Percentiles rank a stretch among this genome's conserved stretches.
Evolutionary conservation across 139 green algal genomes (phyloP).

Genomic region (Raphidocelis subcapitata): DNA sequence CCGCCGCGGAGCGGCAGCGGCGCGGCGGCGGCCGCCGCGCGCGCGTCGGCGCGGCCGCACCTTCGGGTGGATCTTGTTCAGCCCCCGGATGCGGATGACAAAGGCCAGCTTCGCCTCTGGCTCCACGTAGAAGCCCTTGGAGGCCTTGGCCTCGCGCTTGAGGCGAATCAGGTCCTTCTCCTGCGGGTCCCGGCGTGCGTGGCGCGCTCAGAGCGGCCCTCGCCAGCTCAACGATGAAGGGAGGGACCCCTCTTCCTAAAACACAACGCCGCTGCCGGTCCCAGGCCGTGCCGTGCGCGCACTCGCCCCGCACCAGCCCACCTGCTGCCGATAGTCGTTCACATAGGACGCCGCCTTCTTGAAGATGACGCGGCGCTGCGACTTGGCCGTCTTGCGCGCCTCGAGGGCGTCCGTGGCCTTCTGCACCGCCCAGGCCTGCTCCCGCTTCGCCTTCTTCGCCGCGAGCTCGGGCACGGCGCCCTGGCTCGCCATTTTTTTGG

Average conservation of each 20-base stretch:
- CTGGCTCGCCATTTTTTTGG: no score
- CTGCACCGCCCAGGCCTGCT: constrained; percentile 85
- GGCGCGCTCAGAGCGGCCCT: no score
- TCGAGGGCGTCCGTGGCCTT: constrained; percentile 65
- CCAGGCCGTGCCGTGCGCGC: no score
- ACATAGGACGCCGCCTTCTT: constrained; percentile 97
- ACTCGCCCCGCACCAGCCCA: constrained; percentile 12
- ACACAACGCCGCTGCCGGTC: no score
- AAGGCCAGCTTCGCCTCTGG: constrained; percentile 95
- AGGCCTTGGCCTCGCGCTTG: constrained; percentile 88
- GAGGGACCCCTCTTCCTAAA: no score
- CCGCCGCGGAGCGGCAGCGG: no score
- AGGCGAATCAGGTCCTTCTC: constrained; percentile 91
- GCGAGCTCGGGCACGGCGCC: constrained; percentile 69
- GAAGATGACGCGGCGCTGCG: constrained; percentile 85
- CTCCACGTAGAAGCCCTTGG: constrained; percentile 93
- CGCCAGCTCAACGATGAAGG: no score
- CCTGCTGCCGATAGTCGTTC: constrained; percentile 96
- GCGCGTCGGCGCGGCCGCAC: no score
- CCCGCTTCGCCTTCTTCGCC: constrained; percentile 91
- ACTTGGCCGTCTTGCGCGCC: constrained; percentile 64
- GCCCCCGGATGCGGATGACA: constrained; percentile 93
- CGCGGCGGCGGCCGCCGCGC: no score
- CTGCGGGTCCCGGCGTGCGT: constrained; percentile 45
- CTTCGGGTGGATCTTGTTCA: constrained; percentile 97